Base-by-base conservation (phyloP, 2,329 filamentous ascomycete species). In the Exophiala viscosa region DNA sequence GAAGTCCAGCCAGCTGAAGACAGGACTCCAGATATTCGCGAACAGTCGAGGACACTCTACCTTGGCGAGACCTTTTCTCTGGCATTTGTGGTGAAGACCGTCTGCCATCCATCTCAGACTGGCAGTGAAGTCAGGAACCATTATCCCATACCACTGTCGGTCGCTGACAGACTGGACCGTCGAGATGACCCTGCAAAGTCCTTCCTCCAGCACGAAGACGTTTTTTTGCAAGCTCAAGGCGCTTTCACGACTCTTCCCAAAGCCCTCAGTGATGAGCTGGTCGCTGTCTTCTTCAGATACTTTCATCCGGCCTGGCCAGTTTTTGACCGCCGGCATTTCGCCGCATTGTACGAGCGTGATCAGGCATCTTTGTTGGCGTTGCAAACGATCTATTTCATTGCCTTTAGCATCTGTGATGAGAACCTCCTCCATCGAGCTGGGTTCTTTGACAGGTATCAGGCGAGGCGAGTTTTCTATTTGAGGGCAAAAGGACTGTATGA, bases 401-500 rank as follows among this genome's bases (percentile, higher is more conserved):
- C 57, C 2, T 57, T 56, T 14, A 51, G 56, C 1, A 54, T 64
- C 23, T 64, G 63, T 31, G 52, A 55, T 1, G 62, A 64, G 32
- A 35, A 50, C 3, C 20, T 61, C 23, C 59, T 65, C 43, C 38
- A 48, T 10, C 31, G 50, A 23, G 52, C 59, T 17, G 64, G 64
- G 2, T 65, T 63, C 45, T 38, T 39, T 5, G 57, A 48, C 38
- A 57, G 64, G 8, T 61, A 60, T 44, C 38, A 49, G 11, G 64
- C 64, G 15, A 60, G 59, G n/a, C 56, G 57, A 7, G 59, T 57
- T 1, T 65, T 63, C 41, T 63, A 64, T 40, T 58, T 45, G 11
- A 57, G 61, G 48, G 62, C 64, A 2, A 66, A 66, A 53, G 50
- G 55, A 13, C 44, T 66, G 15, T 61, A 65, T 49, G 64, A 66